Evolutionary conservation across 345 rosid species (phyloP), one percentile per base, ranked within the genome.

Genomic region (Heritiera fomes): DNA sequence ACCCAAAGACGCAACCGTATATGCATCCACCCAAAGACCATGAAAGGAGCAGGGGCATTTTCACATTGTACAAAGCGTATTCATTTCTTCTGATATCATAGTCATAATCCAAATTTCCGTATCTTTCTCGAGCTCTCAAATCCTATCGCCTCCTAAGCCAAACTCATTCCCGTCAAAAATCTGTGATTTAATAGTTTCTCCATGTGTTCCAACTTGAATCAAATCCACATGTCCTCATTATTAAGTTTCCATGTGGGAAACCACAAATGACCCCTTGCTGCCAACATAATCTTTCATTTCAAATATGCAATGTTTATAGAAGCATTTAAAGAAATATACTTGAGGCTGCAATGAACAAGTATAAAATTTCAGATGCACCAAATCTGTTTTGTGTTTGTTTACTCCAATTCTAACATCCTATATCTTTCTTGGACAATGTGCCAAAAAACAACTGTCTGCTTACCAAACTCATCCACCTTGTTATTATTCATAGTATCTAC

Each of bases 101-200:
- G 5, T 52, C 68, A 75, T 13, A 69, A 47, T 49, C 59, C 58
- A 70, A 70, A 70, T 47, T 12, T 28, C 30, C 47, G 6, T 14
- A 70, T 47, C 58, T 69, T 69, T 69, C 73, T 47, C 7, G 38
- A n/a, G 41, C 8, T 69, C 66, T 58, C 77, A 59, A 75, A 67
- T 23, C 49, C 40, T 32, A 18, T 47, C 28, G 2, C 28, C 12
- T 62, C 15, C 59, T 17, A 32, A 63, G 58, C 78, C 78, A 63
- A 47, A 23, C 15, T 6, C 34, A 46, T 46, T 47, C 73, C 38
- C 18, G 20, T 20, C 10, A n/a, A 69, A 23, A 23, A 11, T 68
- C 55, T 2, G 0, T 20, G 34, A 47, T 46, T 69, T 20, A 69
- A 23, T 23, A 69, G 38, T 69, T 69, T 47, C 11, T 66, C 18